Conservation (phyloP, 2,329 filamentous ascomycete genomes). For the Colletotrichum costaricense region DNA sequence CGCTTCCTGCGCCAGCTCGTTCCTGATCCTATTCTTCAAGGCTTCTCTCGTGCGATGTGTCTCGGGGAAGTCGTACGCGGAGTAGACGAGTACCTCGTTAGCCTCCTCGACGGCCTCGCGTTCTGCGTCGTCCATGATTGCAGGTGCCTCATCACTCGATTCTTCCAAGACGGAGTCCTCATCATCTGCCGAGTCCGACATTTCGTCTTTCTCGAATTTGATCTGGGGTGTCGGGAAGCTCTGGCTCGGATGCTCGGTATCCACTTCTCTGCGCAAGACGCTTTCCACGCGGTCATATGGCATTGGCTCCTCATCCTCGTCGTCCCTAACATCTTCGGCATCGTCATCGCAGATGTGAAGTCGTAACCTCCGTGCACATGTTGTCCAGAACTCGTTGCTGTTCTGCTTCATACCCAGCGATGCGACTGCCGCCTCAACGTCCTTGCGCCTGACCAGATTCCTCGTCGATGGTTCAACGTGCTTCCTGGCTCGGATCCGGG, state of each 20-base stretch:
- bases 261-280: conserved; percentile 42
- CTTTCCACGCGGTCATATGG: conserved; percentile 57
- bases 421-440: conserved; percentile 61
- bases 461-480: conserved; percentile 41
- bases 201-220: background rate
- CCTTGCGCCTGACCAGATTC: conserved; percentile 51
- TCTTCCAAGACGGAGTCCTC: background rate
- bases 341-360: conserved; percentile 58
- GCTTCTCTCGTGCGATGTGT: conserved; percentile 48
- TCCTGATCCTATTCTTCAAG: conserved; percentile 51
- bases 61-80: conserved; percentile 52
- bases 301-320: conserved; percentile 45
- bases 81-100: conserved; percentile 55
- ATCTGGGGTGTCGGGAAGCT: background rate
- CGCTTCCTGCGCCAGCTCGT: conserved; percentile 55
- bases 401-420: conserved; percentile 57
- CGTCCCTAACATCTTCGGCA: conserved; percentile 11
- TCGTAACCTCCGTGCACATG: conserved; percentile 59
- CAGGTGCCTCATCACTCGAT: background rate
- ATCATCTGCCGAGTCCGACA: background rate
- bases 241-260: background rate
- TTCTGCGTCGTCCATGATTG: conserved; percentile 19
- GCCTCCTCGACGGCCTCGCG: conserved; percentile 51
- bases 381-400: conserved; percentile 57
- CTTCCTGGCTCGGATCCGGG: conserved; percentile 69